Conservation (phyloP, 306 rosid species). For the Hippophae rhamnoides region DNA sequence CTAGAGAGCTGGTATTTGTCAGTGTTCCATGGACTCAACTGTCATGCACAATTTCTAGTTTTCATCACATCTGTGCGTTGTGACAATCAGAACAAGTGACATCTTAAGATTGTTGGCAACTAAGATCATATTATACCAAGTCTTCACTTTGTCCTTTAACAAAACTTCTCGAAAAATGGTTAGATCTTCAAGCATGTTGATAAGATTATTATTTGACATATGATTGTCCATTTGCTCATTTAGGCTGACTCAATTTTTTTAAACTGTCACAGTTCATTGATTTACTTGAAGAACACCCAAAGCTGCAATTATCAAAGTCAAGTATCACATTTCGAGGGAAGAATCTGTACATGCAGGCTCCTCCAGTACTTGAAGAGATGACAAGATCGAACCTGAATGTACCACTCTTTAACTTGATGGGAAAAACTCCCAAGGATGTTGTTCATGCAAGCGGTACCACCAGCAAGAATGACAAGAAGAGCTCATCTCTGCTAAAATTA, state of each 20-base stretch:
- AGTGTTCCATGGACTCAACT: no score
- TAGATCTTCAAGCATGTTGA: neutral
- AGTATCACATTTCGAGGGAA: conserved; percentile 65
- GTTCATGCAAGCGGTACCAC: conserved; percentile 69
- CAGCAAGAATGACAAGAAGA: conserved; percentile 43
- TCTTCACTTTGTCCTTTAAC: no score
- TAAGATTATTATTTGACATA: conserved; percentile 4
- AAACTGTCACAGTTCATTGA: conserved; percentile 58
- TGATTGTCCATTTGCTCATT: conserved; percentile 12
- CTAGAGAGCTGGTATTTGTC: no score
- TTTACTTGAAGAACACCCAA: conserved; percentile 72
- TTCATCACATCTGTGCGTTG: no score
- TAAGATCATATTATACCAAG: no score
- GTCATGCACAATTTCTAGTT: no score
- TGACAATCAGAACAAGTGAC: no score
- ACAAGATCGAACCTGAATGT: conserved; percentile 68
- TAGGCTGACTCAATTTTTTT: conserved; percentile 9
- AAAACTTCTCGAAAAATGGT: no score
- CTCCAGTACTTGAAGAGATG: conserved; percentile 93
- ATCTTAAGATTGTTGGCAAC: no score
- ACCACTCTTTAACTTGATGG: conserved; percentile 65
- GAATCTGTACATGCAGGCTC: conserved; percentile 93
- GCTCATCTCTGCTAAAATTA: conserved; percentile 57
- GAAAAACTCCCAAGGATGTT: conserved; percentile 48
- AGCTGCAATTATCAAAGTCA: conserved; percentile 60